Evolutionary conservation across 306 rosid species (phyloP), one percentile per base, ranked within the genome.

Genomic region (Quercus parvula): DNA sequence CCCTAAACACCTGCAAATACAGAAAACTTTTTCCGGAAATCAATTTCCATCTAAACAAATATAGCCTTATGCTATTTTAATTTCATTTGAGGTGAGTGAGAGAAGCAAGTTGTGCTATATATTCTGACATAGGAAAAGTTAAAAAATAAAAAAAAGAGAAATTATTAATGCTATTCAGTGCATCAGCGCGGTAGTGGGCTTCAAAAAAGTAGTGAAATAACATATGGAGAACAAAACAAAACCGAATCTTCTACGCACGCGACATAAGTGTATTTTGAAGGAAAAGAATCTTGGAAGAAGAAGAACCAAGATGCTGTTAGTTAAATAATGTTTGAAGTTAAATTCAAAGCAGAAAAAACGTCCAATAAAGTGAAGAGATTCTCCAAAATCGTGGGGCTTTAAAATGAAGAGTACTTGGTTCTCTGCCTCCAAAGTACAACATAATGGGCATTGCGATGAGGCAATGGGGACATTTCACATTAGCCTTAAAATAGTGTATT

Each of bases 351-450:
- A 14, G n/a, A 9, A 77, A 57, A 31, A 66, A 56, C 28, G 54
- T 35, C 54, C 74, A 71, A n/a, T 35, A 20, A 62, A 14, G 44
- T 55, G 77, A 81, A 69, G 38, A 81, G 84, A 77, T 81, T 71
- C 87, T 78, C 84, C 87, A 31, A 78, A 80, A n/a, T n/a, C 61
- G 67, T 78, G 73, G 51, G 74, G 69, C 54, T 24, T 54, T 52
- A 70, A 54, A 20, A 12, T 31, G 74, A 64, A 56, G 58, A 71
- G 80, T 77, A 69, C 73, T 77, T 76, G 76, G 75, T 56, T 81
- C 64, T 56, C 31, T 70, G 77, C 70, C 61, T 17, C 81, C 46
- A 54, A 54, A 54, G 73, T 67, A 76, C 63, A 76, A 35, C 35
- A 38, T 54, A 76, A 86, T 78, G 77, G 64, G 33, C 58, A 64